These are phyloP conservation scores for Beauveria bassiana DNA, from an alignment of 2,329 filamentous ascomycete genomes.

Conservation along the genomic window DNA sequence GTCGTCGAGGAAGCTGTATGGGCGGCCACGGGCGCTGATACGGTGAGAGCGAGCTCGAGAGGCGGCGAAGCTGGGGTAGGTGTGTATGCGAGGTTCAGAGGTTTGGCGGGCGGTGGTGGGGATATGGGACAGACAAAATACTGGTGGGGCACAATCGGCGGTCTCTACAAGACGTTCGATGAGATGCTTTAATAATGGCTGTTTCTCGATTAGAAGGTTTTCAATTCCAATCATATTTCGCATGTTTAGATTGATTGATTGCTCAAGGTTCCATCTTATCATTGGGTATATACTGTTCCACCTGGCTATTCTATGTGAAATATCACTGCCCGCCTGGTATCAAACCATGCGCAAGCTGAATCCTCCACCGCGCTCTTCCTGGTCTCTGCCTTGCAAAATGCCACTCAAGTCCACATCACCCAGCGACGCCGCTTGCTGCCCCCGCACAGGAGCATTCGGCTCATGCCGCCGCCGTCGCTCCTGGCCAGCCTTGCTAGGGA, in stretches of 20 bases:
- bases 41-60: background rate
- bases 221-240: background rate
- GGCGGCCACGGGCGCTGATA: background rate
- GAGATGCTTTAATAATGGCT: background rate
- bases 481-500: conserved; percentile 89
- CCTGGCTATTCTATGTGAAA: background rate
- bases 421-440: conserved; percentile 53
- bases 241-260: background rate
- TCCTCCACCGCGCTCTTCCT: conserved; percentile 57
- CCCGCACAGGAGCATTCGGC: conserved; percentile 76
- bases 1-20: background rate
- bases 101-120: conserved; percentile 2
- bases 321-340: background rate
- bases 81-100: background rate
- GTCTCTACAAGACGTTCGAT: background rate
- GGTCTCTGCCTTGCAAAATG: conserved; percentile 60
- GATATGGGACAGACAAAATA: background rate
- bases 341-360: conserved; percentile 56
- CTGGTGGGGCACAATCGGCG: conserved; percentile 6
- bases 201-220: background rate
- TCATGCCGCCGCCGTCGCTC: conserved; percentile 67
- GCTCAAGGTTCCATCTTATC: background rate
- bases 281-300: conserved; percentile 5
- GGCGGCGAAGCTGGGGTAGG: conserved; percentile 1
- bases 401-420: conserved; percentile 58